Percentiles rank a stretch among this genome's conserved stretches.
These are phyloP conservation scores for Gracilariopsis chorda DNA, from an alignment of 23 red algal species.

Conservation along the genomic window DNA sequence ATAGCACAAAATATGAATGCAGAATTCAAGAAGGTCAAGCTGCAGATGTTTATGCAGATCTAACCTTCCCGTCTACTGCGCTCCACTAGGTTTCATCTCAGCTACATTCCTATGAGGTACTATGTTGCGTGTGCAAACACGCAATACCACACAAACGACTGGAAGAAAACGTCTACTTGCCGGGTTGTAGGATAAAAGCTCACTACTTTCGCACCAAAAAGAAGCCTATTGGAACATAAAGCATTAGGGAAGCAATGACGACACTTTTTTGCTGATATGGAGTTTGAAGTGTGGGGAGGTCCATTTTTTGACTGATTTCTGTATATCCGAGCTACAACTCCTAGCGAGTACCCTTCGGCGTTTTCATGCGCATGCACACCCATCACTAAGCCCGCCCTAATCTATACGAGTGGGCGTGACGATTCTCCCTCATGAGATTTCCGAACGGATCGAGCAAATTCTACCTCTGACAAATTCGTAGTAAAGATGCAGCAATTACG, in stretches of 20 bases:
- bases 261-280: not conserved
- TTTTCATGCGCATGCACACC: not conserved
- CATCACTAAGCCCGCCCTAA: not conserved
- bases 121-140: too few species aligned
- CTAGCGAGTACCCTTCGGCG: conserved; percentile 14
- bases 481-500: not conserved
- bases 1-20: too few species aligned
- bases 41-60: too few species aligned
- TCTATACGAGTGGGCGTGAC: not conserved
- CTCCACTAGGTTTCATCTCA: too few species aligned
- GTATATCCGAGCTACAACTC: not conserved
- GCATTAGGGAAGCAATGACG: not conserved
- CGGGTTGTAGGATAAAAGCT: conserved; percentile 20
- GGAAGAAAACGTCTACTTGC: not conserved
- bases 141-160: not conserved
- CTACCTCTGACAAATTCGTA: not conserved
- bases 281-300: conserved; percentile 10
- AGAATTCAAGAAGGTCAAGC: too few species aligned
- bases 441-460: not conserved
- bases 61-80: too few species aligned
- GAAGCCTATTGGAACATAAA: not conserved
- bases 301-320: conserved; percentile 4
- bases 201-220: not conserved
- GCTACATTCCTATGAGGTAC: too few species aligned
- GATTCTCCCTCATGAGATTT: not conserved